Evolutionary conservation across 371 early-diverging fungal species (phyloP).

Genomic region (Rhizopus sp.): DNA sequence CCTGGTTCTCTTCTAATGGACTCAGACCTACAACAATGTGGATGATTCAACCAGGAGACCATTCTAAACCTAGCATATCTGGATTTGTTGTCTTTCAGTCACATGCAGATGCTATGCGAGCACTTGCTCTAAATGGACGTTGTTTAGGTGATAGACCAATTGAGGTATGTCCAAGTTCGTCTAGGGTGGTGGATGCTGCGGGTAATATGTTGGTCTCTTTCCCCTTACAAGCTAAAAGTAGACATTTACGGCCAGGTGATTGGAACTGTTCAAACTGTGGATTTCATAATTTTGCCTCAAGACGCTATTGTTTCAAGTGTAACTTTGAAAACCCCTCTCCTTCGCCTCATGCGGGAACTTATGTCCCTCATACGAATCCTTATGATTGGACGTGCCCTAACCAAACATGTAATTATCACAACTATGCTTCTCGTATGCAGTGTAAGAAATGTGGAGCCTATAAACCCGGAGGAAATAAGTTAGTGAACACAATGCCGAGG

Average conservation of each 20-base stretch:
- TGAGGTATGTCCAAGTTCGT: conserved; percentile 67
- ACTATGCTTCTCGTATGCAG: conserved; percentile 53
- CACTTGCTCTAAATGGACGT: conserved; percentile 67
- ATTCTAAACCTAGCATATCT: conserved; percentile 58
- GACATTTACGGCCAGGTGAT: conserved; percentile 64
- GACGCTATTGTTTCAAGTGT: conserved; percentile 73
- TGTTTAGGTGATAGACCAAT: conserved; percentile 67
- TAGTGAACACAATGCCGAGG: neutral
- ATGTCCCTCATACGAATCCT: conserved; percentile 21
- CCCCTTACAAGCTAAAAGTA: conserved; percentile 52
- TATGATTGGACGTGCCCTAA: conserved; percentile 61
- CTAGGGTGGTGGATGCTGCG: conserved; percentile 58
- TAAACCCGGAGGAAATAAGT: conserved; percentile 20
- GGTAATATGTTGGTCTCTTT: conserved; percentile 57
- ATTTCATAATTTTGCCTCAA: conserved; percentile 76
- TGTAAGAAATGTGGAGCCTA: conserved; percentile 43
- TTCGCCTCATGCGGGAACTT: conserved; percentile 20
- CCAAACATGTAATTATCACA: conserved; percentile 56
- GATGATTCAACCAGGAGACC: conserved; percentile 54
- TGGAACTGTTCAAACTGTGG: conserved; percentile 78
- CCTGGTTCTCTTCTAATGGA: conserved; percentile 65
- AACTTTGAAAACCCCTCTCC: conserved; percentile 54
- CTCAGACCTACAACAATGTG: conserved; percentile 58
- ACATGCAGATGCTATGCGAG: conserved; percentile 65
- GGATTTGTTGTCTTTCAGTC: conserved; percentile 60